Conservation (phyloP, 306 rosid genomes). For the Spatholobus suberectus region DNA sequence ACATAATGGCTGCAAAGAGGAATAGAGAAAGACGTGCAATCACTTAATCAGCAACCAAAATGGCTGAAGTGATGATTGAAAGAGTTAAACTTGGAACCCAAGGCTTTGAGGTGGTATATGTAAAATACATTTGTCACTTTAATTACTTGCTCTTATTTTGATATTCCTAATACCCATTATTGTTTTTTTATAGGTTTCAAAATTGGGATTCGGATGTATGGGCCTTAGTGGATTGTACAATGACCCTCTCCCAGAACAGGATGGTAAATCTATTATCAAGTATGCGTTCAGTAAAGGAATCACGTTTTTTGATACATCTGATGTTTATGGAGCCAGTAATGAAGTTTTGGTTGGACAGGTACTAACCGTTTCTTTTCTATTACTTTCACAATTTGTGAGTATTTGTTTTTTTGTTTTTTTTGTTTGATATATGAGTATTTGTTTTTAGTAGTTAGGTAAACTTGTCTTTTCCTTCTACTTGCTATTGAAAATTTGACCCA, state of each 20-base stretch:
- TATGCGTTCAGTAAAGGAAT: slow-evolving; percentile 66
- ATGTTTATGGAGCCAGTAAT: slow-evolving; percentile 61
- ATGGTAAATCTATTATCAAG: slow-evolving; percentile 59
- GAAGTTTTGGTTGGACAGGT: slow-evolving; percentile 80
- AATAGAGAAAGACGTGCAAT: too few species aligned
- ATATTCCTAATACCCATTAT: not conserved
- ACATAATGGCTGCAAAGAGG: not conserved
- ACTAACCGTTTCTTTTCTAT: not conserved
- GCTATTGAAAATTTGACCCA: too few species aligned
- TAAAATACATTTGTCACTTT: not conserved
- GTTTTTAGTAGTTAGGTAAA: too few species aligned
- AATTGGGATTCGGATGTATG: slow-evolving; percentile 77
- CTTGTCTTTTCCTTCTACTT: too few species aligned
- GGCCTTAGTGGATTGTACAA: slow-evolving; percentile 62
- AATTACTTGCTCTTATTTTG: not conserved
- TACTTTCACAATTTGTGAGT: too few species aligned
- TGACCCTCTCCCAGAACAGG: slow-evolving; percentile 65
- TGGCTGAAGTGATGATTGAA: not conserved
- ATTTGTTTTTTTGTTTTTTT: too few species aligned
- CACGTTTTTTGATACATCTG: slow-evolving; percentile 80
- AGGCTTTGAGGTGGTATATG: slow-evolving; percentile 30
- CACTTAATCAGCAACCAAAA: not conserved
- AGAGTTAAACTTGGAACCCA: slow-evolving; percentile 33
- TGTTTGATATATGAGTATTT: too few species aligned
- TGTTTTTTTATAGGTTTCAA: slow-evolving; percentile 59